Base-by-base conservation (phyloP, 768 basidiomycete species). In the Boletus rex-veris region DNA sequence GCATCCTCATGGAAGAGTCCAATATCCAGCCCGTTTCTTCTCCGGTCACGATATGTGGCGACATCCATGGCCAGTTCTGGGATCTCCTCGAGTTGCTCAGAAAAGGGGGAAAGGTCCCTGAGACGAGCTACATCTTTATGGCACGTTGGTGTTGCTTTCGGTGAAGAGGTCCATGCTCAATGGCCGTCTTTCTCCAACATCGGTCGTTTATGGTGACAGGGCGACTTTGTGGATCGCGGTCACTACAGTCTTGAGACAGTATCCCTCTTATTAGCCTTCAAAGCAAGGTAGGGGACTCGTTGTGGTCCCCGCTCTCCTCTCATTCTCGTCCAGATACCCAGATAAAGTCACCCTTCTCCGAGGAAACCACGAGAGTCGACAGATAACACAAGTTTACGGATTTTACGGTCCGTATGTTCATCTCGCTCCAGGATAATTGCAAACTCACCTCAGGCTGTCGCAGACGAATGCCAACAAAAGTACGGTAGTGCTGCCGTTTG, bases 321-420 rank as follows among this genome's bases (percentile, higher is more conserved):
- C 43, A 64, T 42, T 42, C 52, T 21, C 42, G 37, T 42, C 12
- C 64, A 93, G 92, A 67, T 96, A 95, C 70, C 95, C 96, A 15
- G 92, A 97, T 71, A 84, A 84, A 63, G 90, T 98, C 52, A 95
- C 92, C 3, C 75, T 98, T 3, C 78, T 98, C 14, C 81, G 96
- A 31, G 95, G 96, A 37, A 98, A 98, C 71, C 96, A 98, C 68
- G 96, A 98, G 71, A 94, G 91, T 63, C 76, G 96, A 58, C 96
- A 98, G 71, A 98, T 98, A 62, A 98, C 96, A 5, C 96, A 98
- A 64, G 96, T 94, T 3, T 98, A 98, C 55, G 96, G 95, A n/a
- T 98, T 97, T 70, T 98, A 97, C 66, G 94, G 94, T 94, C 9
- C 15, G 54, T 35, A 9, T 39, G 28, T 12, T 36, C 45, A 7